Base-by-base conservation (phyloP, 805 yeast species). In the Kluyveromyces nonfermentans region DNA sequence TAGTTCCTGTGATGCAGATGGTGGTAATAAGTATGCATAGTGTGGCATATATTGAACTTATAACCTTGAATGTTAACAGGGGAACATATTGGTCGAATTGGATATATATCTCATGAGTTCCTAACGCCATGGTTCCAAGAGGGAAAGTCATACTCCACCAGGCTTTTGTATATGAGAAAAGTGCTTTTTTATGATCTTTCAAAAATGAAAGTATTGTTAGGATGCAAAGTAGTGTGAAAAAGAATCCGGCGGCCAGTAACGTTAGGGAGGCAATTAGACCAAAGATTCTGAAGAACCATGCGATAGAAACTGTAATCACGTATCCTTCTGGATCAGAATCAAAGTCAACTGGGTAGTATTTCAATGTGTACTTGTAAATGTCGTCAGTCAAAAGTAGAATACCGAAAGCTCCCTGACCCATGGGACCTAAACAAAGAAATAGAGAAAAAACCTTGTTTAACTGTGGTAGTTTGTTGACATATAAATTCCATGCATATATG, bases 131-230 rank as follows among this genome's bases (percentile, higher is more conserved):
- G 0, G 94, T 85, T 2, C 96, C 96, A 53, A 87, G 55, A 4
- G 96, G 96, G 80, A 88, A 88, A 50, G 96, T 84, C 69, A 84
- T 75, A 15, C 88, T 79, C 96, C 96, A 85, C 77, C 78, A 78
- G 1, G 75, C 72, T 49, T 70, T 69, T 22, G 69, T 65, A 65
- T 77, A 80, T 28, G 50, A 43, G 16, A 60, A 61, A 4, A 60
- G 55, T 0, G 71, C 72, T 9, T 32, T 40, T 16, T 33, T 32
- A 14, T 33, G 33, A 1, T 31, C 31, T 4, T 39, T 36, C 2
- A 47, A 45, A 38, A 53, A 52, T 5, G 62, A 52, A 1, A 47
- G 16, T 4, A 57, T 43, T 5, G 70, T 57, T 1, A 63, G 37
- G 2, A 69, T 34, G 1, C 78, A 72, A 8, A 72, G 53, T 15